Evolutionary conservation across 768 basidiomycete genomes (phyloP), one percentile per base, ranked within the genome.

Genomic region (Mycena galericulata): DNA sequence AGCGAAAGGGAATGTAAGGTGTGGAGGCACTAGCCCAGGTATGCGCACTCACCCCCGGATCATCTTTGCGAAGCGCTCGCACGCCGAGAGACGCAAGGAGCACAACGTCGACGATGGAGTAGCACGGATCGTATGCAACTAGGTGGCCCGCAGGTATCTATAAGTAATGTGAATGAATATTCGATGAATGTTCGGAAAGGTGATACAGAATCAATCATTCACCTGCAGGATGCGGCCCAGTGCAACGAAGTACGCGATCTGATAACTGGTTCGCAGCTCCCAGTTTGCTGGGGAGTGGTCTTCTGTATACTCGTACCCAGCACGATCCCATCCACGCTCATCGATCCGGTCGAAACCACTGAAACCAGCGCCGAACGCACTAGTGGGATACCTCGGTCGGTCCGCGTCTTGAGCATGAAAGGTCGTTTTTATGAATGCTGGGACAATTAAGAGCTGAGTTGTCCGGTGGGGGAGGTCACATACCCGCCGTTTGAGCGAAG

Each of bases 81-180:
- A 71, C 40, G 29, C 69, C 69, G 17, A 71, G 65, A 0, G 65
- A 5, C 27, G 61, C 69, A 29, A 71, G 69, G 41, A 71, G 61
- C 15, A 63, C 65, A 22, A 67, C 34, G 36, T 71, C 69, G 49
- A 71, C 65, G 26, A 67, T 5, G 10, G 69, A 71, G 24, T 71
- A 71, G 65, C 69, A 71, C 8, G 69, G 69, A 27, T 71, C 69
- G 20, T 71, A 71, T 14, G 69, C 69, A 6, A 67, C 41, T 7
- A 63, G 36, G n/a, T 59, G 56, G 27, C 69, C 62, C 7, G 65
- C 69, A 20, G 69, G 69, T 7, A 71, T 50, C 65, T 67, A 17
- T n/a, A 20, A n/a, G n/a, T n/a, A n/a, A n/a, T 22, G 2, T 11
- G 27, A 22, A 17, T 18, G 17, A n/a, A n/a, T n/a, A n/a, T n/a